Evolutionary conservation across 2,329 filamentous ascomycete genomes (phyloP), one percentile per base, ranked within the genome.

Genomic region (Thelonectria discophora): DNA sequence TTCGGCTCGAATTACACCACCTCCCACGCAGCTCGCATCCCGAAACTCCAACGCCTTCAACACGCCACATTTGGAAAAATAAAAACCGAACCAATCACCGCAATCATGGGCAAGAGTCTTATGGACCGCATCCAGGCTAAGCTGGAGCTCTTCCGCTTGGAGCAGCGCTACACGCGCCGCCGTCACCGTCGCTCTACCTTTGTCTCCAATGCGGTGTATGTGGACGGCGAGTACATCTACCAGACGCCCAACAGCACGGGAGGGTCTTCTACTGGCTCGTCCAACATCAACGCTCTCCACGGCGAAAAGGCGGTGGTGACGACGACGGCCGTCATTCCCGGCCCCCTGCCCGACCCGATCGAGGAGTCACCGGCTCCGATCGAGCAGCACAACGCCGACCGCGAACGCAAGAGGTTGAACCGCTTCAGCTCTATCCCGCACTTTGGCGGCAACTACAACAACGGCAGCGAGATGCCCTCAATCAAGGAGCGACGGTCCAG

Each of bases 171-270:
- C 83, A 96, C 94, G 53, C 91, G 91, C 73, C 90, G 93, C 76
- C 93, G 94, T 73, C 80, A 88, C 72, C 92, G 94, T 71, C 92
- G 94, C 76, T 94, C 89, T 56, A 95, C 92, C 63, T 97, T 97
- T 77, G 88, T 91, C 74, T 93, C 91, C 74, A 93, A 92, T 73
- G 94, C 93, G 30, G 86, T 92, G 76, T 98, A 98, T 78, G 91
- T 97, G 67, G 92, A 98, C 76, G 95, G 94, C 79, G 94, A 97
- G 82, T 97, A 97, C 81, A 84, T 97, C 77, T 96, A 93, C 84
- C 84, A 88, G 74, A 86, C 84, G 0, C 86, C 86, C 65, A 84
- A 78, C 77, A 81, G 81, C 54, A 88, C 85, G 1, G 85, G 85
- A 58, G 85, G 85, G 58, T 87, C 84, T 17, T 86, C 84, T 5